phyloP scores from a whole-genome alignment of 2,329 filamentous ascomycete species.

The Fusarium sp. region DNA sequence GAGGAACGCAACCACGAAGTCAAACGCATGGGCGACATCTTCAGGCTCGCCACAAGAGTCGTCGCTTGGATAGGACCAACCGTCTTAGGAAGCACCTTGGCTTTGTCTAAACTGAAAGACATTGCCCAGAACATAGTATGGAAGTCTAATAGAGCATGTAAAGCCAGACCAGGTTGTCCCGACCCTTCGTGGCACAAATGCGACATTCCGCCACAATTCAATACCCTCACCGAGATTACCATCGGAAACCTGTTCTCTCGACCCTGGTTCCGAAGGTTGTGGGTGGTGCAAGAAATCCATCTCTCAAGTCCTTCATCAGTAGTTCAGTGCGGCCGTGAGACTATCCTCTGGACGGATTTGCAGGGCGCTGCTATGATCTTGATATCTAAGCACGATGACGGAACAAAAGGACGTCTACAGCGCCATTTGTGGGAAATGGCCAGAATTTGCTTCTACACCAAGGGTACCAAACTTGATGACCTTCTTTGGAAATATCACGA shows the following conservation, averaged over 20 bases:
- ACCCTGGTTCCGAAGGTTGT: not conserved
- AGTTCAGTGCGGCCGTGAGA: not conserved
- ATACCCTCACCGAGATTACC: not conserved
- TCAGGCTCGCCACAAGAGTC: constrained; percentile 4
- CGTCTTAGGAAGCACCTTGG: not conserved
- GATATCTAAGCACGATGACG: not conserved
- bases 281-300: not conserved
- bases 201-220: not conserved
- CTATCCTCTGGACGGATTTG: not conserved
- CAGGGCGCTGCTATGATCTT: not conserved
- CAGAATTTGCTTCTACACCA: not conserved
- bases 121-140: not conserved
- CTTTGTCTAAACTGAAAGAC: not conserved
- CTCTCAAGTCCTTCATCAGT: not conserved
- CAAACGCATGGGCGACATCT: constrained; percentile 18
- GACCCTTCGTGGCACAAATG: not conserved
- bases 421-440: not conserved
- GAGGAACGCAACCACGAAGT: constrained; percentile 16
- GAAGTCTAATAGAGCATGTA: not conserved
- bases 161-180: not conserved
- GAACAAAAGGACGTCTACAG: not conserved
- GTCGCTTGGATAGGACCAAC: constrained; percentile 6
- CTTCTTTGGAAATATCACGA: not conserved
- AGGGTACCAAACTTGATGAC: not conserved
- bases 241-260: not conserved